phyloP scores from a whole-genome alignment of 2,329 filamentous ascomycete genomes.

The Albifimbria verrucaria region DNA sequence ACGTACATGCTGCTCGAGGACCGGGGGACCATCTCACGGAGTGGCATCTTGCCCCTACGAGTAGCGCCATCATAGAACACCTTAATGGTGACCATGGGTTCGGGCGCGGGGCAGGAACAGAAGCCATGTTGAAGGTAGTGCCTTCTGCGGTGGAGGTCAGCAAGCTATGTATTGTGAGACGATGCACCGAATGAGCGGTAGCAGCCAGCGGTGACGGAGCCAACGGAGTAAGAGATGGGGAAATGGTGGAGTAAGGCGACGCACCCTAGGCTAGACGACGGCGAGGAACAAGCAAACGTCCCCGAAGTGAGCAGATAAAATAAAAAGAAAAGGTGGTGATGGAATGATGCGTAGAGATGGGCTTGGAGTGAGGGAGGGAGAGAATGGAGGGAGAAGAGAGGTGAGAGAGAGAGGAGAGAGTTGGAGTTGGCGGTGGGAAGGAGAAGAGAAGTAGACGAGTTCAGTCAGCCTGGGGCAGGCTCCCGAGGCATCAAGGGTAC shows the following conservation, averaged over 20 bases:
- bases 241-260: slow-evolving; percentile 5
- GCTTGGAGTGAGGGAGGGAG: background rate
- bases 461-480: background rate
- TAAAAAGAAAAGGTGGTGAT: background rate
- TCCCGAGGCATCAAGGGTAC: background rate
- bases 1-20: slow-evolving; percentile 82
- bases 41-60: slow-evolving; percentile 83
- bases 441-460: too few species aligned
- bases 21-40: slow-evolving; percentile 76
- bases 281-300: slow-evolving; percentile 4
- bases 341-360: background rate
- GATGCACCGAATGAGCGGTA: background rate
- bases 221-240: slow-evolving; percentile 5
- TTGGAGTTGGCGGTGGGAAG: background rate
- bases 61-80: slow-evolving; percentile 71
- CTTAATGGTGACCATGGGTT: slow-evolving; percentile 71
- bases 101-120: slow-evolving; percentile 19
- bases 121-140: slow-evolving; percentile 21
- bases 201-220: background rate
- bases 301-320: background rate
- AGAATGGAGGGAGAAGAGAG: background rate
- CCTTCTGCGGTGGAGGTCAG: slow-evolving; percentile 2
- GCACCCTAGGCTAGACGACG: background rate
- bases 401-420: background rate
- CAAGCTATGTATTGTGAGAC: background rate